Evolutionary conservation across 345 rosid genomes (phyloP), one percentile per base, ranked within the genome.

Genomic region (Anacardium occidentale): DNA sequence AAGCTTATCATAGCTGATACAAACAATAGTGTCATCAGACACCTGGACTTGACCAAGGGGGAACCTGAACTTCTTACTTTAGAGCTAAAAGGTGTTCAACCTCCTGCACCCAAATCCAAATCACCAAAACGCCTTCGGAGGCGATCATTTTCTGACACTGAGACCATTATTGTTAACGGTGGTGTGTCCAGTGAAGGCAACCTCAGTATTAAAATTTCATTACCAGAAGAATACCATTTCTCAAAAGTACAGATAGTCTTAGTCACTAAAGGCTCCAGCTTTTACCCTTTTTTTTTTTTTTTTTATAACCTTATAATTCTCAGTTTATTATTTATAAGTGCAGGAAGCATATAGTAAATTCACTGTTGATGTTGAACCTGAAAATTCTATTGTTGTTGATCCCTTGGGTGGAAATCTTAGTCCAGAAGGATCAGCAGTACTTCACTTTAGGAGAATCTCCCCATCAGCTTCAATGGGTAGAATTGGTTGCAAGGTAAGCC

Each of bases 311-410:
- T 37, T 51, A 34, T 2, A 26, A 72, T 63, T 40, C 61, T 26
- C 44, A 58, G 24, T 58, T 37, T 5, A 50, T 48, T 71, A 9
- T 15, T 58, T 50, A 44, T 62, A 50, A 25, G 25, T 67, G 80
- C 89, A 90, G 98, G 97, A 92, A 87, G 97, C 97, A 1, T 83
- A 76, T 29, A 87, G 97, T 77, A 92, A 89, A 79, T 92, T 90
- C 74, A 81, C 34, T 62, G 85, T 90, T 10, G 95, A 89, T 66
- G 71, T 77, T 45, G 98, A 92, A 76, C 97, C 97, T 50, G 93
- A 87, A 79, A 87, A 82, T 59, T 80, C 83, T 21, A 74, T 88
- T 64, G 42, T n/a, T 7, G 34, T 90, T 7, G 84, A 89, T 48
- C 92, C 97, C 68, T 64, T 62, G 15, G 92, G 88, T 71, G 98